phyloP scores from a whole-genome alignment of 148 eudicot species.

The Vaccinium darrowii region DNA sequence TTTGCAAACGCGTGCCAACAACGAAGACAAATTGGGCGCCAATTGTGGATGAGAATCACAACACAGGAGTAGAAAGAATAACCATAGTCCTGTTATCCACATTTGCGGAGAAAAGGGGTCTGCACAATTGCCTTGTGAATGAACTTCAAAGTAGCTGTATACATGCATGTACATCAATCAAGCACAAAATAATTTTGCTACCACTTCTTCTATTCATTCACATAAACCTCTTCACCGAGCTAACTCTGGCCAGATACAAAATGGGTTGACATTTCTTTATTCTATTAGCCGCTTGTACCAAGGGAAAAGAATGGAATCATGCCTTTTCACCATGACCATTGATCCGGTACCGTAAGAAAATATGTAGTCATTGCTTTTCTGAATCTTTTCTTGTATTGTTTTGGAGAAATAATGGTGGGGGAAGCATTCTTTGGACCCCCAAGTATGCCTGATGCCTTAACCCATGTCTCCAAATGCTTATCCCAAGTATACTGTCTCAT shows the following conservation, averaged over 20 bases:
- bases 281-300: background rate
- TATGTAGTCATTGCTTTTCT: constrained; percentile 94
- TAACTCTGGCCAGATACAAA: background rate
- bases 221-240: background rate
- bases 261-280: background rate
- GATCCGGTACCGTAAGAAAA: constrained; percentile 92
- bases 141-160: background rate
- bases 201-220: background rate
- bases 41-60: too few relatives aligned
- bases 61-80: too few relatives aligned
- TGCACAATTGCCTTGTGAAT: background rate
- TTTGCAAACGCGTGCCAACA: too few relatives aligned
- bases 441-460: constrained; percentile 89
- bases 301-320: constrained; percentile 4
- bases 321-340: constrained; percentile 61
- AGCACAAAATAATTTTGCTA: constrained; percentile 6
- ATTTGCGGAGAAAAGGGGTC: background rate
- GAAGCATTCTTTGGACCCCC: constrained; percentile 89
- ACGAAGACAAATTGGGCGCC: too few relatives aligned
- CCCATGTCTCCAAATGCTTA: constrained; percentile 99
- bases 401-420: constrained; percentile 89
- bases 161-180: background rate
- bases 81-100: too few relatives aligned
- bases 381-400: constrained; percentile 89
- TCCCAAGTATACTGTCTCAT: constrained; percentile 99